These are phyloP conservation scores for Picea mariana DNA, from an alignment of 83 land plant genomes.

Conservation along the genomic window DNA sequence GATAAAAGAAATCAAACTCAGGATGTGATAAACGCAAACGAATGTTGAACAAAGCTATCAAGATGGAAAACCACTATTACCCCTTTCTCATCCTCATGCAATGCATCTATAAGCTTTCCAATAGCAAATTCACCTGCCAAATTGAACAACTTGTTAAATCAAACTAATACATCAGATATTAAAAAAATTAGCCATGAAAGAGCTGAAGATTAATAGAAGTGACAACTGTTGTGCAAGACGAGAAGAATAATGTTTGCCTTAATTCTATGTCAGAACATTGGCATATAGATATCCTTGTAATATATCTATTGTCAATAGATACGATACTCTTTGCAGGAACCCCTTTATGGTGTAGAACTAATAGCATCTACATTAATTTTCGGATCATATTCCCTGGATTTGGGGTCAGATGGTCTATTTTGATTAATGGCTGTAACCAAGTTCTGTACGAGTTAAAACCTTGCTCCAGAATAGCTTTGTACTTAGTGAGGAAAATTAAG, in stretches of 20 bases:
- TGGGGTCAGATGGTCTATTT: background rate
- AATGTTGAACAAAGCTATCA: background rate
- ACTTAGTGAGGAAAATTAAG: background rate
- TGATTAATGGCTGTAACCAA: background rate
- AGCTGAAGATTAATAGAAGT: background rate
- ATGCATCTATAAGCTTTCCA: constrained; percentile 33
- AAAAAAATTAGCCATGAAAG: background rate
- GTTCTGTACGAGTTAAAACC: background rate
- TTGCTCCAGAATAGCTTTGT: background rate
- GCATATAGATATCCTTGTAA: background rate
- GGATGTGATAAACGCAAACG: background rate
- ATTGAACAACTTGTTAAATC: constrained; percentile 1
- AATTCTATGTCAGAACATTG: background rate
- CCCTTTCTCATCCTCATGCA: constrained; percentile 21
- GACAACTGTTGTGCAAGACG: background rate
- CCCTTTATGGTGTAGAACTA: background rate
- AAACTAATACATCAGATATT: background rate
- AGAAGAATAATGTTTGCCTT: background rate
- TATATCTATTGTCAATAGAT: background rate
- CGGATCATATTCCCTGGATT: background rate
- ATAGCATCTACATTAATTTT: background rate
- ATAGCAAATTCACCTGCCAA: constrained; percentile 46
- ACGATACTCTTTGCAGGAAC: background rate
- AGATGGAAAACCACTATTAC: constrained; percentile 17
- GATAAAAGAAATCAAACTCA: constrained; percentile 1